Conservation (phyloP, 129 eudicot species). For the Artemisia annua region DNA sequence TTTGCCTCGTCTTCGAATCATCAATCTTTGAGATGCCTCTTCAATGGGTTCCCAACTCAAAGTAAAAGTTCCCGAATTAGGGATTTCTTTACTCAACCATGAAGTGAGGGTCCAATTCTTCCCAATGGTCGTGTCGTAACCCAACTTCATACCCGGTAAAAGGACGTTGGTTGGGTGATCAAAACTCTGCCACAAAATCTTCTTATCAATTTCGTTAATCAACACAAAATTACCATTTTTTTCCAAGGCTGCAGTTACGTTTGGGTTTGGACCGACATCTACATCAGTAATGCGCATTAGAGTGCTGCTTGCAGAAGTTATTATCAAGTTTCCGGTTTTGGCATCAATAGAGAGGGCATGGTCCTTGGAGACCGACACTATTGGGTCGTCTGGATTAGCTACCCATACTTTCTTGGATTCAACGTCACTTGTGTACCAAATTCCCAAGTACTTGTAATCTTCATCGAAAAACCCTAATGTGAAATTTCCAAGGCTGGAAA, state of each 20-base stretch:
- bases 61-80: constrained; percentile 23
- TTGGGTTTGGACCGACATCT: constrained; percentile 17
- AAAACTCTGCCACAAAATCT: constrained; percentile 45
- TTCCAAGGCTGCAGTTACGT: constrained; percentile 30
- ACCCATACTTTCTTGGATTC: no score
- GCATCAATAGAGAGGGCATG: constrained; percentile 21
- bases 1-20: constrained; percentile 19
- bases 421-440: no score
- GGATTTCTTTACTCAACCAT: constrained; percentile 17
- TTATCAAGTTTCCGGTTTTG: constrained; percentile 27
- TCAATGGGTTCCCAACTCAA: constrained; percentile 29
- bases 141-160: constrained; percentile 47
- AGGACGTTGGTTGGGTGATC: constrained; percentile 35
- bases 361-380: background rate
- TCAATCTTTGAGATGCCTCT: constrained; percentile 5
- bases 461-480: constrained; percentile 31
- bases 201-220: constrained; percentile 12
- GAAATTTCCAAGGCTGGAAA: constrained; percentile 28
- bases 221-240: constrained; percentile 34
- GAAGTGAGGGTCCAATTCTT: constrained; percentile 35
- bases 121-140: background rate
- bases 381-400: constrained; percentile 3
- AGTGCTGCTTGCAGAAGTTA: background rate
- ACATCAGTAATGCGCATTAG: constrained; percentile 19
- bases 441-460: constrained; percentile 20